Base-by-base conservation (phyloP, 2,329 filamentous ascomycete species). In the Pseudogymnoascus sp. region DNA sequence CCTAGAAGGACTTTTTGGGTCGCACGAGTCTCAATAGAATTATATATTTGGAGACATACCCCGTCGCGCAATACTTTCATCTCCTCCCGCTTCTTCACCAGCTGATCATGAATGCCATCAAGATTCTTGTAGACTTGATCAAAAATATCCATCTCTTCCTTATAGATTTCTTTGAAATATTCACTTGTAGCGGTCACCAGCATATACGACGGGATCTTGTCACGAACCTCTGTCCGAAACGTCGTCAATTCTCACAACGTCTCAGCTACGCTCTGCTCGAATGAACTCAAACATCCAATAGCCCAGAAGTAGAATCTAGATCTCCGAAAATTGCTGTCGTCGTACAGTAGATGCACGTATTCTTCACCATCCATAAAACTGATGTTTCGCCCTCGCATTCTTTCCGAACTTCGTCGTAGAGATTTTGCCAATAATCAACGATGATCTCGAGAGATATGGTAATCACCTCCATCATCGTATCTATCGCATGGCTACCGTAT, bases 271-370 rank as follows among this genome's bases (percentile, higher is more conserved):
- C 63, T 47, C 31, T 42, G 61, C 21, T 68, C 65, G 16, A 69
- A 67, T 40, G 68, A 67, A 5, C 61, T 65, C 40, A 67, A 64
- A 62, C 62, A 67, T 37, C 66, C 67, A 51, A 72, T 71, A 14
- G 67, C 68, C 70, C 71, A 72, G 64, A 71, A 72, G 59, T 70
- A 72, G 4, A 63, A 66, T 18, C 66, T 64, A 5, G 70, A 72
- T 47, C 69, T 65, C 12, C 68, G 67, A 63, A 71, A 72, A 6
- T 62, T 63, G 6, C 67, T 67, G 61, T 72, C 70, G 45, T 72
- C 71, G 29, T 69, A 70, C 2, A 71, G 47, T 0, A 72, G 65
- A 42, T 54, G 47, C 7, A 54, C 23, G 16, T 54, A 54, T 31
- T 29, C 0, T 31, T 54, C 47, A 2, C 47, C 14, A 54, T 54